Evolutionary conservation across 106 monocot genomes (phyloP).

Genomic region (Dactylorhiza incarnata): DNA sequence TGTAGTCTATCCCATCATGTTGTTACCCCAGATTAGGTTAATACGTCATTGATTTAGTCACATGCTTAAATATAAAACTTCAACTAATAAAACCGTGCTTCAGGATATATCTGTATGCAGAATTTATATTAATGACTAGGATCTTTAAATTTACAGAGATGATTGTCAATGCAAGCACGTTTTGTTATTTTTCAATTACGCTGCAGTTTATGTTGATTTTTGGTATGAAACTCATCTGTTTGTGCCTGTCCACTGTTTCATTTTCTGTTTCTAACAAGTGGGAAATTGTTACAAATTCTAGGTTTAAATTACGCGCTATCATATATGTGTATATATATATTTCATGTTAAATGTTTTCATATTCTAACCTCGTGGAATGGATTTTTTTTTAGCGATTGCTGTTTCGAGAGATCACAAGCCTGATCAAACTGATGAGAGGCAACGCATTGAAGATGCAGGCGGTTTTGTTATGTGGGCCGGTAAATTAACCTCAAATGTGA

Average conservation of each 20-base stretch:
- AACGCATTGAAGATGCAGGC: conserved; percentile 75
- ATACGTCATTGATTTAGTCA: not conserved
- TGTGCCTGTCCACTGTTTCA: too few species aligned
- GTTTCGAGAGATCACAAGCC: conserved; percentile 86
- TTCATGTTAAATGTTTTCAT: not conserved
- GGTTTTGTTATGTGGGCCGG: conserved; percentile 97
- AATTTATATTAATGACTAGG: not conserved
- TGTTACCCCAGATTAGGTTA: too few species aligned
- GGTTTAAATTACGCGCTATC: too few species aligned
- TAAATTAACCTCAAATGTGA: conserved; percentile 6
- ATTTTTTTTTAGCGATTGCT: conserved; percentile 55
- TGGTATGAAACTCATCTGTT: too few species aligned
- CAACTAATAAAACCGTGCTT: not conserved
- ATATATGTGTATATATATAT: not conserved
- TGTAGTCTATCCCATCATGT: too few species aligned
- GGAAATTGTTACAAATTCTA: too few species aligned
- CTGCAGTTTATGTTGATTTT: too few species aligned
- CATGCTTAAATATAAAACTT: not conserved
- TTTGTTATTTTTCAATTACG: too few species aligned
- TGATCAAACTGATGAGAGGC: conserved; percentile 71
- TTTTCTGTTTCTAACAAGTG: too few species aligned
- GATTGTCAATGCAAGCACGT: too few species aligned
- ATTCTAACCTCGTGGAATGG: not conserved
- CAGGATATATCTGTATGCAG: not conserved
- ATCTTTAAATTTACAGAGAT: not conserved